A percentile compares a stretch with the other conserved stretches of the same genome.
Conservation (phyloP, 1,284 basidiomycete genomes). For the Xerocomus tenax region DNA sequence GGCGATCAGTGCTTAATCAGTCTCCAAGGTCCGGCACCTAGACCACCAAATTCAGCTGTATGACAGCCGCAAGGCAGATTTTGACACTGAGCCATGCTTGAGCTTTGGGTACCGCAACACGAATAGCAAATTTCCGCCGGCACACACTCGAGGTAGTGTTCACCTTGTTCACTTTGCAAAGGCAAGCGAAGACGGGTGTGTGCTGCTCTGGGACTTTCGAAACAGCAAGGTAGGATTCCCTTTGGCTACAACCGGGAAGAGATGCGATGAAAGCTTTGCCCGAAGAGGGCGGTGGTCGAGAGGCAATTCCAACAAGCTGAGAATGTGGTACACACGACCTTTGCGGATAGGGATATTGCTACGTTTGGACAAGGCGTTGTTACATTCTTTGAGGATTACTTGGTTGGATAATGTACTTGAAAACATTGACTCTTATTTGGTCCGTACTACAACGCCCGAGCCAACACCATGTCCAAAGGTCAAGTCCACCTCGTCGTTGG, state of each 20-base stretch:
- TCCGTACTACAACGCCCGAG: background rate
- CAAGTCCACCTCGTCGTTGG: slow-evolving; percentile 31
- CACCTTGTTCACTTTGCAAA: slow-evolving; percentile 38
- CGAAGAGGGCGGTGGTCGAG: slow-evolving; percentile 32
- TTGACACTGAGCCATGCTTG: slow-evolving; percentile 35
- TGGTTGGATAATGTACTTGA: slow-evolving; percentile 14
- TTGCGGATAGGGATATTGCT: slow-evolving; percentile 35
- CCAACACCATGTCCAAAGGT: slow-evolving; percentile 26
- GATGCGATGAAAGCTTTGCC: slow-evolving; percentile 20
- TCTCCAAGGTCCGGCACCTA: slow-evolving; percentile 40
- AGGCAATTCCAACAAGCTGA: slow-evolving; percentile 29
- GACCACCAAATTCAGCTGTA: slow-evolving; percentile 43
- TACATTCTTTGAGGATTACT: slow-evolving; percentile 35
- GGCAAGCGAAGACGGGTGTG: slow-evolving; percentile 39
- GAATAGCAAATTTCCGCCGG: slow-evolving; percentile 16
- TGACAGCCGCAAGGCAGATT: slow-evolving; percentile 36
- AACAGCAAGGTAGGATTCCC: slow-evolving; percentile 34
- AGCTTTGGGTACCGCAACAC: slow-evolving; percentile 39
- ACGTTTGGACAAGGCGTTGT: slow-evolving; percentile 36
- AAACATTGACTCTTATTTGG: slow-evolving; percentile 23
- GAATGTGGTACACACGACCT: slow-evolving; percentile 38
- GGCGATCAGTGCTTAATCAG: slow-evolving; percentile 12
- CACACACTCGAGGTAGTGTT: slow-evolving; percentile 29
- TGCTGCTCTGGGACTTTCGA: slow-evolving; percentile 46
- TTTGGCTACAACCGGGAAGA: slow-evolving; percentile 8